Conservation (phyloP, 495 filamentous ascomycete genomes). For the Xylaria sp. region DNA sequence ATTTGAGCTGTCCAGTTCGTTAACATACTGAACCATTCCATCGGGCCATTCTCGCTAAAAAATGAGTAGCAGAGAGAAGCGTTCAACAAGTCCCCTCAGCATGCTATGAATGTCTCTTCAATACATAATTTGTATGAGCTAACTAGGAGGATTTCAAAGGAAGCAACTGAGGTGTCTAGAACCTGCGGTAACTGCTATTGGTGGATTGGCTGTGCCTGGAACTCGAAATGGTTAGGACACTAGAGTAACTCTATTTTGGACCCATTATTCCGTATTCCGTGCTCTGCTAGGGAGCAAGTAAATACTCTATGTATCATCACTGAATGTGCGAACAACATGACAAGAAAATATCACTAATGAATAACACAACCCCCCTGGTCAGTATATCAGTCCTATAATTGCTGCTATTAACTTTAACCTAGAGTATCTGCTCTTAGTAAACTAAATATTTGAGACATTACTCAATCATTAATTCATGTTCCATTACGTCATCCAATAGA, state of each 20-base stretch:
- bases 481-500: not conserved
- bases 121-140: not conserved
- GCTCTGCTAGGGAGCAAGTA: not conserved
- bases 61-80: not conserved
- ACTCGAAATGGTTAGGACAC: not conserved
- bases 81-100: not conserved
- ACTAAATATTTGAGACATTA: not conserved
- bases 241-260: not conserved
- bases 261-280: not conserved
- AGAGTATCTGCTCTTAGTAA: not conserved
- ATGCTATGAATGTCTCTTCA: too few relatives aligned
- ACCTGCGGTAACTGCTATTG: not conserved
- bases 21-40: not conserved
- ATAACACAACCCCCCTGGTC: not conserved
- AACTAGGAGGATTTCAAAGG: not conserved
- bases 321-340: too few relatives aligned
- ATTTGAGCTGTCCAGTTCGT: not conserved
- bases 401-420: not conserved
- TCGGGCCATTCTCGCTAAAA: not conserved
- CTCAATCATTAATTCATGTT: not conserved
- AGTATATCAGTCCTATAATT: not conserved
- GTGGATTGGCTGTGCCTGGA: not conserved
- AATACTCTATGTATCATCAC: not conserved
- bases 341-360: not conserved
- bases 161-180: not conserved